phyloP scores from a whole-genome alignment of 306 rosid genomes.

The Amphicarpaea edgeworthii region DNA sequence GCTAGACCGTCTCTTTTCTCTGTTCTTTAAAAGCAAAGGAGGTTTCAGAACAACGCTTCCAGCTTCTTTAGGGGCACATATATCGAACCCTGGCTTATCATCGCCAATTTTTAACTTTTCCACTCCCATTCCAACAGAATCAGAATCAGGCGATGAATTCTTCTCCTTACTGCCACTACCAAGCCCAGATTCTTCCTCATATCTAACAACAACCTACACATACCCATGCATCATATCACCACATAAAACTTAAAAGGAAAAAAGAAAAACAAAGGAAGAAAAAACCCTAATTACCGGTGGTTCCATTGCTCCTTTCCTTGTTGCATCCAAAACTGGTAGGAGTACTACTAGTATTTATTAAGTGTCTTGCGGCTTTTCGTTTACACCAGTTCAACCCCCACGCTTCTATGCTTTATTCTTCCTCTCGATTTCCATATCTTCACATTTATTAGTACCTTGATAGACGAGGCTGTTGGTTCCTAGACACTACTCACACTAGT shows the following conservation, averaged over 20 bases:
- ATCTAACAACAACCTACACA: not conserved
- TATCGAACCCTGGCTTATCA: constrained; percentile 36
- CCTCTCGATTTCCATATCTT: too few species aligned
- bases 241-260: not conserved
- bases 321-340: not conserved
- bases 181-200: not conserved
- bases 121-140: not conserved
- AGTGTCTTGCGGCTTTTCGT: not conserved
- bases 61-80: constrained; percentile 53
- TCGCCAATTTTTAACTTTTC: not conserved
- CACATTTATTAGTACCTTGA: too few species aligned
- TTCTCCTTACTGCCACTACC: not conserved
- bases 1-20: constrained; percentile 45
- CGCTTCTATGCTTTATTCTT: too few species aligned
- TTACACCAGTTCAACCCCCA: not conserved
- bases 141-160: not conserved
- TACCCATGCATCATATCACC: not conserved
- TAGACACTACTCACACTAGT: too few species aligned
- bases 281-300: constrained; percentile 10
- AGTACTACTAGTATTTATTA: not conserved
- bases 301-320: not conserved
- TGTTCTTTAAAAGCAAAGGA: constrained; percentile 49
- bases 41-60: constrained; percentile 45
- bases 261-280: not conserved
- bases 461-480: too few species aligned